These are phyloP conservation scores for Annona cherimola DNA, from an alignment of 164 flowering plant genomes.

Conservation along the genomic window DNA sequence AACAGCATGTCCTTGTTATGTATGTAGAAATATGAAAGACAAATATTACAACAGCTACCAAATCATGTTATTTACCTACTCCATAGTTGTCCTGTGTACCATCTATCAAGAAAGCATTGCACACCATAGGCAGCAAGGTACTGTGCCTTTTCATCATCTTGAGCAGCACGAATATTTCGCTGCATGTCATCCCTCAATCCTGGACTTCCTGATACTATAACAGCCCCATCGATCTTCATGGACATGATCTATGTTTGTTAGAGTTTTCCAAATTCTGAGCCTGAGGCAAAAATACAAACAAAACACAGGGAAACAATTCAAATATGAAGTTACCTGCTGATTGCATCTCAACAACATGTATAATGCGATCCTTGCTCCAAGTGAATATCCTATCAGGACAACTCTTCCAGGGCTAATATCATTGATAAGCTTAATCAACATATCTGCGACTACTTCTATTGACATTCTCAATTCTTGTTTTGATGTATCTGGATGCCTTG, in stretches of 20 bases:
- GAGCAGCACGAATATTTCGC: constrained; percentile 48
- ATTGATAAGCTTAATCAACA: constrained; percentile 39
- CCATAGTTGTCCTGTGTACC: constrained; percentile 83
- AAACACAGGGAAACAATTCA: neutral
- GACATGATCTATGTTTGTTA: constrained; percentile 6
- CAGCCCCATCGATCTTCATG: constrained; percentile 58
- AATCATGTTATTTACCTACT: constrained; percentile 42
- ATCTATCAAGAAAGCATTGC: constrained; percentile 47
- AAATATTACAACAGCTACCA: neutral
- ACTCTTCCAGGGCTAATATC: constrained; percentile 43
- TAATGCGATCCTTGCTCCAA: constrained; percentile 92
- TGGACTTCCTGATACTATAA: constrained; percentile 90
- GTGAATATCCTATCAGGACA: constrained; percentile 82
- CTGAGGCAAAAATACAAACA: neutral
- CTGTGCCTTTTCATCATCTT: constrained; percentile 65
- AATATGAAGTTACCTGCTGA: constrained; percentile 40
- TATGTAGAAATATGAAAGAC: neutral
- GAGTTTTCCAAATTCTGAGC: neutral
- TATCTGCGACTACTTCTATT: constrained; percentile 48
- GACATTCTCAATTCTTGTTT: constrained; percentile 33
- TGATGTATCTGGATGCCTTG: constrained; percentile 10
- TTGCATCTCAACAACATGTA: constrained; percentile 62
- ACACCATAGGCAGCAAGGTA: constrained; percentile 53
- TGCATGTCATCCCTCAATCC: constrained; percentile 51
- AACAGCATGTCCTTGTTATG: neutral